phyloP scores from a whole-genome alignment of 257 asterid genomes.

The Solanum peruvianum region DNA sequence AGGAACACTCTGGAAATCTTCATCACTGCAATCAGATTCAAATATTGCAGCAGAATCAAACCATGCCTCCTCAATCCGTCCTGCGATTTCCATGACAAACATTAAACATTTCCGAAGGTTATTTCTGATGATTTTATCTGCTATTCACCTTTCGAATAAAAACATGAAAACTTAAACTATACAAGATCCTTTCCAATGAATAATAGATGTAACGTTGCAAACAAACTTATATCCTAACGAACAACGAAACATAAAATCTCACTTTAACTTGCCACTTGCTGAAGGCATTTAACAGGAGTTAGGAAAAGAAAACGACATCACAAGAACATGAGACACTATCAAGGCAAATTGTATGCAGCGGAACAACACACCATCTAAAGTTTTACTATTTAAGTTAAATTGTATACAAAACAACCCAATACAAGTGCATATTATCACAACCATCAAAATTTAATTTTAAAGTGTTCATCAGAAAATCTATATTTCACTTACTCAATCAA shows the following conservation, averaged over 20 bases:
- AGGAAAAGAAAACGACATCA: not conserved
- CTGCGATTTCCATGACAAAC: conserved; percentile 16
- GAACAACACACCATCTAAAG: not conserved
- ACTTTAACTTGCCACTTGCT: not conserved
- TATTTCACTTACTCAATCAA: not conserved
- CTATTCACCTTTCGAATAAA: not conserved
- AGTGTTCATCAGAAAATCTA: not conserved
- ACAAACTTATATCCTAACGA: not conserved
- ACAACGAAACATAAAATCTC: not conserved
- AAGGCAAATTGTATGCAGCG: not conserved
- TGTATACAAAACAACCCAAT: not conserved
- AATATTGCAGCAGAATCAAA: conserved; percentile 62
- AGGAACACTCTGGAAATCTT: conserved; percentile 76
- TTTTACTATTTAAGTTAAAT: not conserved
- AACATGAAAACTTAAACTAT: not conserved
- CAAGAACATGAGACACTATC: not conserved
- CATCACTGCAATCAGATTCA: conserved; percentile 85
- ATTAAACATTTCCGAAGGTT: not conserved
- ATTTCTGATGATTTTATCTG: not conserved
- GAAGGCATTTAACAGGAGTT: not conserved
- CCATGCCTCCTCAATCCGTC: conserved; percentile 79
- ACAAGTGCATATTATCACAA: not conserved
- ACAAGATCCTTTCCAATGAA: not conserved
- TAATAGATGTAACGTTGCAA: not conserved
- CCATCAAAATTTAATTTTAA: not conserved